Conservation (phyloP, 2,329 filamentous ascomycete genomes). For the Bimuria novae-zelandiae region DNA sequence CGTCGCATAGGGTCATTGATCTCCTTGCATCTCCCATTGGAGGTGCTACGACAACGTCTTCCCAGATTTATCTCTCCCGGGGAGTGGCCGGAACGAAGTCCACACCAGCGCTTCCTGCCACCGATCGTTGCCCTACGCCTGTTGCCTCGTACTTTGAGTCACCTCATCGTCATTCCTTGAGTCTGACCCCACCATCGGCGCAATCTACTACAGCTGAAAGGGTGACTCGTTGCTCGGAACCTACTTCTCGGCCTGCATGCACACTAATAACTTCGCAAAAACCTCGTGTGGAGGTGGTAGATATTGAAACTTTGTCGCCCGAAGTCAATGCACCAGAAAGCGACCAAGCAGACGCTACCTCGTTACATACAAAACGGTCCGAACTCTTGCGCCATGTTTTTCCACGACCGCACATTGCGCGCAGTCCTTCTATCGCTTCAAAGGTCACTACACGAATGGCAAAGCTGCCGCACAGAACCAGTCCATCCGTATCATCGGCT, state of each 20-base stretch:
- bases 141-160: slow-evolving; percentile 24
- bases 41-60: slow-evolving; percentile 50
- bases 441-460: slow-evolving; percentile 13
- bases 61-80: slow-evolving; percentile 53
- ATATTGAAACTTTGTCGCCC: background rate
- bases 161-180: slow-evolving; percentile 15
- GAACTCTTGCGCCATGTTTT: slow-evolving; percentile 33
- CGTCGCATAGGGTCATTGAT: background rate
- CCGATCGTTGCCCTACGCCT: slow-evolving; percentile 16
- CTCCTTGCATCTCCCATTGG: slow-evolving; percentile 24
- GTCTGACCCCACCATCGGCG: slow-evolving; percentile 13
- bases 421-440: slow-evolving; percentile 3
- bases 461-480: slow-evolving; percentile 18
- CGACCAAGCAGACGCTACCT: no score
- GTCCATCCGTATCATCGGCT: slow-evolving; percentile 13
- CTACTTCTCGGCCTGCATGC: background rate
- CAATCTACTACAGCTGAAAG: slow-evolving; percentile 6
- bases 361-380: slow-evolving; percentile 26
- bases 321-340: background rate
- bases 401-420: slow-evolving; percentile 15
- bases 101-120: slow-evolving; percentile 27
- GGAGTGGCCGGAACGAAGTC: slow-evolving; percentile 48
- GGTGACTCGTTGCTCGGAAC: slow-evolving; percentile 15
- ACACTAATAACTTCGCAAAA: background rate
- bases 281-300: background rate